Percentiles rank a stretch among this genome's conserved stretches.
Conservation (phyloP, 495 filamentous ascomycete genomes). For the Podospora anserina region DNA sequence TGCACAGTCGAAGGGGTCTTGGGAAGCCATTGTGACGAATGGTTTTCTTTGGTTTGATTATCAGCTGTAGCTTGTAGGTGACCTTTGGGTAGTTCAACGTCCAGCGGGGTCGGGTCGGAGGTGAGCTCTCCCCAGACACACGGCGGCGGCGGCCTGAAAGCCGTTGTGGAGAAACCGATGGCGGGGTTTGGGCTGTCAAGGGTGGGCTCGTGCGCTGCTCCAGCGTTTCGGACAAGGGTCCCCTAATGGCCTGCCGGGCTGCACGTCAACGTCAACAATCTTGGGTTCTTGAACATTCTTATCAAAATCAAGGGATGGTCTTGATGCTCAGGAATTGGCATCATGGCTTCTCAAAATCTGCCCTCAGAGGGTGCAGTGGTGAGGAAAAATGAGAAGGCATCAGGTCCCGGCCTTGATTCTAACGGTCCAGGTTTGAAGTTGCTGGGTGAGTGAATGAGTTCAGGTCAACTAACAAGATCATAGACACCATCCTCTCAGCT, state of each 20-base stretch:
- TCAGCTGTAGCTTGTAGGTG: background rate
- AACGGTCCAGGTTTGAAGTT: background rate
- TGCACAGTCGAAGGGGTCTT: slow-evolving; percentile 72
- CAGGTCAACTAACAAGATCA: background rate
- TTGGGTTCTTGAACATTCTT: background rate
- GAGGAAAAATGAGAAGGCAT: background rate
- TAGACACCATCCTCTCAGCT: slow-evolving; percentile 53
- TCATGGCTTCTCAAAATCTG: background rate
- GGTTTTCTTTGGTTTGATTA: background rate
- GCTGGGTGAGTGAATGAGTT: background rate
- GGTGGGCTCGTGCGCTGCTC: background rate
- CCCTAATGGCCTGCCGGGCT: slow-evolving; percentile 2
- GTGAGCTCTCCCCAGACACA: slow-evolving; percentile 7
- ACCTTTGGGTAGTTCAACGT: background rate
- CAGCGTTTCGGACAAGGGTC: slow-evolving; percentile 6
- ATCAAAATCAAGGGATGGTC: background rate
- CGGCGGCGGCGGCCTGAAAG: slow-evolving; percentile 1
- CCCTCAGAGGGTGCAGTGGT: background rate
- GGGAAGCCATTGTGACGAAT: slow-evolving; percentile 39
- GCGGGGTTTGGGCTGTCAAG: slow-evolving; percentile 9
- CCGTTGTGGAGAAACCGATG: slow-evolving; percentile 17
- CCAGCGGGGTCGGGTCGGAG: background rate
- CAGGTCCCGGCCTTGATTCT: background rate
- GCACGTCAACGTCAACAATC: background rate
- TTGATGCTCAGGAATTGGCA: background rate